These are phyloP conservation scores for Candida piceae DNA, from an alignment of 805 yeast genomes.

Conservation along the genomic window DNA sequence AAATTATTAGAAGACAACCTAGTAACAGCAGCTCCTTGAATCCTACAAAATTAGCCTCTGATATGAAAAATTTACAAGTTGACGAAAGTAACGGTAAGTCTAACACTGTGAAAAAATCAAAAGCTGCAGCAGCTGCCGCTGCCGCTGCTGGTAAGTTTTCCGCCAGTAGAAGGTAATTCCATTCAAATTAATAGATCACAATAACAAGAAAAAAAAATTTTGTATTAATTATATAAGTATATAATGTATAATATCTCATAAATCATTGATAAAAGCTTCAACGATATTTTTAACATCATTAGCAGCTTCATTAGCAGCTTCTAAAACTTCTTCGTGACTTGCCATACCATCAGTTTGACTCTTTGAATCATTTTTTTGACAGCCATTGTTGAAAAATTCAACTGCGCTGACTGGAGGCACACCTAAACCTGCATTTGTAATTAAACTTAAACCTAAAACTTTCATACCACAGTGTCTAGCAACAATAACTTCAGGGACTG, in stretches of 20 bases:
- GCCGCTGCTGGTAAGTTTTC: constrained; percentile 15
- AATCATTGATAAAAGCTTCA: constrained; percentile 44
- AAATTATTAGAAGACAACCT: too few relatives aligned
- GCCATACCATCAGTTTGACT: constrained; percentile 67
- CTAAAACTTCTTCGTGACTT: constrained; percentile 86
- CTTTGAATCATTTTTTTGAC: constrained; percentile 34
- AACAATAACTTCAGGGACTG: constrained; percentile 92
- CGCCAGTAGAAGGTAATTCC: not conserved
- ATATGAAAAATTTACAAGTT: constrained; percentile 2
- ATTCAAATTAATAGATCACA: too few relatives aligned
- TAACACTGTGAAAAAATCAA: constrained; percentile 2
- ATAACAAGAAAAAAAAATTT: too few relatives aligned
- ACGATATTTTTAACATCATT: constrained; percentile 71
- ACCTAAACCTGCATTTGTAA: constrained; percentile 78
- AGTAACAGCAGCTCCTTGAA: too few relatives aligned
- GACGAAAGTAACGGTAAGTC: constrained; percentile 1
- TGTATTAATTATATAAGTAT: too few relatives aligned
- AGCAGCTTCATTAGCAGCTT: constrained; percentile 76
- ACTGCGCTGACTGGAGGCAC: constrained; percentile 64
- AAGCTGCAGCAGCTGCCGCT: constrained; percentile 21
- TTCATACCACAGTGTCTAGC: constrained; percentile 84
- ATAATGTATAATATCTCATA: too few relatives aligned
- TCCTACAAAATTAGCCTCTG: not conserved
- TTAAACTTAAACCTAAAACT: constrained; percentile 79
- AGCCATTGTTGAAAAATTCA: constrained; percentile 31